Conservation (phyloP, 768 basidiomycete species). For the Podaxis sp. region DNA sequence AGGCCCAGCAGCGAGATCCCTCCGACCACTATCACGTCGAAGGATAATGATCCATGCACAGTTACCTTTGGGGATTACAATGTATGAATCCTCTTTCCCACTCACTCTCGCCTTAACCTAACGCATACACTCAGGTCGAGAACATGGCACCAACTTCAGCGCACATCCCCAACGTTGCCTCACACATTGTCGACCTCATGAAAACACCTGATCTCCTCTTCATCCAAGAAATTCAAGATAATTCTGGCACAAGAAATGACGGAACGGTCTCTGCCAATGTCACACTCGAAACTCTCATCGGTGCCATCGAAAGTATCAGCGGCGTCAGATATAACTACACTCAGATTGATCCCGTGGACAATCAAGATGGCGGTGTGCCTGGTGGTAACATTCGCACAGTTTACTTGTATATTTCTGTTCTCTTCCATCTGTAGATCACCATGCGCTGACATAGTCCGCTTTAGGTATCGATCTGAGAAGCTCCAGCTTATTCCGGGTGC, state of each 20-base stretch:
- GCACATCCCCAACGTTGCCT: conserved; percentile 48
- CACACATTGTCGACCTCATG: conserved; percentile 51
- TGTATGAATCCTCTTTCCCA: conserved; percentile 27
- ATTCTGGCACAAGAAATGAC: conserved; percentile 51
- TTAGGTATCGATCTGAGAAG: conserved; percentile 49
- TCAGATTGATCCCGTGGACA: conserved; percentile 51
- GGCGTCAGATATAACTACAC: conserved; percentile 48
- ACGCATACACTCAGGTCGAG: conserved; percentile 40
- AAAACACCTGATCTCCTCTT: conserved; percentile 58
- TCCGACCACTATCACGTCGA: conserved; percentile 40
- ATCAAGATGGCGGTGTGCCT: conserved; percentile 57
- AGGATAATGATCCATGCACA: conserved; percentile 35
- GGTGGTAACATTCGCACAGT: conserved; percentile 66
- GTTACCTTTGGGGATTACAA: conserved; percentile 64
- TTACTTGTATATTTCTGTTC: conserved; percentile 42
- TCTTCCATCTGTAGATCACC: background rate
- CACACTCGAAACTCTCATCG: conserved; percentile 49
- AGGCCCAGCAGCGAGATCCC: conserved; percentile 31
- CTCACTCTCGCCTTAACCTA: background rate
- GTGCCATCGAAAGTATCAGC: conserved; percentile 44
- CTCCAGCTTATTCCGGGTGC: conserved; percentile 46
- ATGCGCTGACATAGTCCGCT: background rate
- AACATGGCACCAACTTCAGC: conserved; percentile 52
- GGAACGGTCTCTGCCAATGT: conserved; percentile 54
- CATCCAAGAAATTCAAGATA: conserved; percentile 65